These are phyloP conservation scores for Tilletia horrida DNA, from an alignment of 1,284 basidiomycete genomes.

Conservation along the genomic window DNA sequence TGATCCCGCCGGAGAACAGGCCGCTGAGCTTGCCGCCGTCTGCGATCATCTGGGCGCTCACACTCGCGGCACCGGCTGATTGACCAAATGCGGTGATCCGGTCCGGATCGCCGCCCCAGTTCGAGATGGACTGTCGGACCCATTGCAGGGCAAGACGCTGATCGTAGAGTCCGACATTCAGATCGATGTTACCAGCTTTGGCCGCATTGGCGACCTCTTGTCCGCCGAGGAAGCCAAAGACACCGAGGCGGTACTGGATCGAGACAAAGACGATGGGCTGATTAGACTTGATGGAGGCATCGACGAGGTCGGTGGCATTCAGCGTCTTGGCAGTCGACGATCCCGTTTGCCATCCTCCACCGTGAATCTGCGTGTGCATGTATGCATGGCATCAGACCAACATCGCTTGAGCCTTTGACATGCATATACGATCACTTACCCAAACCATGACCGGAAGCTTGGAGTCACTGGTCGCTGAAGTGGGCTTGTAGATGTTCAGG, in stretches of 20 bases:
- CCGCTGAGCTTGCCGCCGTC: constrained; percentile 32
- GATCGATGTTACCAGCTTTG: constrained; percentile 21
- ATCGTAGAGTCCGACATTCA: constrained; percentile 41
- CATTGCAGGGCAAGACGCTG: constrained; percentile 41
- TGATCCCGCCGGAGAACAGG: constrained; percentile 36
- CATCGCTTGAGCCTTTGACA: no score
- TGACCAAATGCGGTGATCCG: constrained; percentile 52
- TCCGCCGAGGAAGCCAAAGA: constrained; percentile 37
- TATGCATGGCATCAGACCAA: no score
- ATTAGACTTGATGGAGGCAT: constrained; percentile 5
- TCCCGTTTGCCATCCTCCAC: background rate
- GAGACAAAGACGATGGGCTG: constrained; percentile 17
- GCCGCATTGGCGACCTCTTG: constrained; percentile 25
- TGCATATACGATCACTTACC: no score
- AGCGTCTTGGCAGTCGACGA: background rate
- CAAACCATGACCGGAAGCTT: constrained; percentile 20
- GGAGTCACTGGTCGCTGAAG: background rate
- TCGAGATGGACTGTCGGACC: constrained; percentile 39
- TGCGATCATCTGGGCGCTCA: constrained; percentile 31
- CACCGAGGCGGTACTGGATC: constrained; percentile 31
- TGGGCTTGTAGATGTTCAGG: constrained; percentile 29
- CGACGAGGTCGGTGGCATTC: constrained; percentile 10
- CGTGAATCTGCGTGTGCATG: no score
- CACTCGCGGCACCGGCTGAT: constrained; percentile 47
- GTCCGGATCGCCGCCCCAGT: constrained; percentile 48